Conservation (phyloP, 2,329 filamentous ascomycete species). For the Penicillium psychrosexuale region DNA sequence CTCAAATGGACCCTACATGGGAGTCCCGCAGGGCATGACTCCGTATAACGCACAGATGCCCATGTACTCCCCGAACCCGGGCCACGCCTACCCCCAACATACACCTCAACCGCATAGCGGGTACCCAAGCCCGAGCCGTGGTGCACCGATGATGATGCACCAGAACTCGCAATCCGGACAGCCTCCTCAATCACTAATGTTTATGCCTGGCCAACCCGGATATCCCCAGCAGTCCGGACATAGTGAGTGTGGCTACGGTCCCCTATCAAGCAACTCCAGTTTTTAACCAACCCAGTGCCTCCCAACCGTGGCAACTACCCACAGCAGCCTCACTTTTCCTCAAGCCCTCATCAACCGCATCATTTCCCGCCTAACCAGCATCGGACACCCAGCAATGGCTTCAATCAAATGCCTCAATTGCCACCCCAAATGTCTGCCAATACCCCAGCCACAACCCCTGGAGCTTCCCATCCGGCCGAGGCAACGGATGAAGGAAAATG, state of each 20-base stretch:
- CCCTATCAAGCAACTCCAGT: slow-evolving; percentile 27
- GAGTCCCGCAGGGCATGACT: slow-evolving; percentile 66
- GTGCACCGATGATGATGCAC: slow-evolving; percentile 89
- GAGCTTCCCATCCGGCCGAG: slow-evolving; percentile 42
- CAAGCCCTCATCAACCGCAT: slow-evolving; percentile 63
- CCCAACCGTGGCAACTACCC: slow-evolving; percentile 59
- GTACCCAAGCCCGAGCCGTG: slow-evolving; percentile 83
- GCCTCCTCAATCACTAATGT: slow-evolving; percentile 63
- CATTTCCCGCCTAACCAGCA: slow-evolving; percentile 60
- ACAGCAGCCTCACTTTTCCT: slow-evolving; percentile 61
- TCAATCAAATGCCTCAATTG: slow-evolving; percentile 48
- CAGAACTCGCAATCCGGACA: slow-evolving; percentile 93
- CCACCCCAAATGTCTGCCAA: slow-evolving; percentile 46
- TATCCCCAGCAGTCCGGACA: slow-evolving; percentile 70
- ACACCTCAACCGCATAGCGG: slow-evolving; percentile 61
- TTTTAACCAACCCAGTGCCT: slow-evolving; percentile 53
- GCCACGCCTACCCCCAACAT: slow-evolving; percentile 64
- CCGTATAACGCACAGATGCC: slow-evolving; percentile 69
- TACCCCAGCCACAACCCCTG: slow-evolving; percentile 22
- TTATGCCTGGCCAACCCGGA: slow-evolving; percentile 72
- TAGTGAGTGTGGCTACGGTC: slow-evolving; percentile 57
- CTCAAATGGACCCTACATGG: slow-evolving; percentile 67
- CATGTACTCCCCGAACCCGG: slow-evolving; percentile 75
- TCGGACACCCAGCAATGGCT: slow-evolving; percentile 55
- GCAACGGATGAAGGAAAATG: slow-evolving; percentile 50